A percentile compares a stretch with the other conserved stretches of the same genome.
Conservation (phyloP, 352 stramenopile species). For the Pythium brachiatum region DNA sequence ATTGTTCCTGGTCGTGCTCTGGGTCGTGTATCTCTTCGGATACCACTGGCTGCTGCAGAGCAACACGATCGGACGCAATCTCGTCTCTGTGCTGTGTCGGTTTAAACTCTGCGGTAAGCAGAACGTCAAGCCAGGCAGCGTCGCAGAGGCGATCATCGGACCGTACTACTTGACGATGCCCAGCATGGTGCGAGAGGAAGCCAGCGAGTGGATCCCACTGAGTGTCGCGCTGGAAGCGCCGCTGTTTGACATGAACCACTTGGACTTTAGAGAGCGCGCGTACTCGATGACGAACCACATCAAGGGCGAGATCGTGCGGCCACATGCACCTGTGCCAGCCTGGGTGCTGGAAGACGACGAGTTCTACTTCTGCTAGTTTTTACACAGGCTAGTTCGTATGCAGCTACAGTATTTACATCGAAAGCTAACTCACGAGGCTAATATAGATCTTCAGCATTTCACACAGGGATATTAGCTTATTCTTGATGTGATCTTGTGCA, state of each 20-base stretch:
- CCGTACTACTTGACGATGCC: constrained; percentile 15
- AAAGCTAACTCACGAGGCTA: too few species aligned
- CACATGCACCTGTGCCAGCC: neutral
- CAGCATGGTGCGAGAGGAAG: neutral
- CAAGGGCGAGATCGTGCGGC: neutral
- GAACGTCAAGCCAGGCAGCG: constrained; percentile 5
- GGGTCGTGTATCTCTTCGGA: constrained; percentile 12
- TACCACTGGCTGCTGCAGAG: constrained; percentile 12
- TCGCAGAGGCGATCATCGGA: constrained; percentile 11
- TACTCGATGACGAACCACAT: constrained; percentile 12
- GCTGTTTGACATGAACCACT: neutral
- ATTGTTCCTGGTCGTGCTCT: constrained; percentile 16
- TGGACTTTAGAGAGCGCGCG: constrained; percentile 3
- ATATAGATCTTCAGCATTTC: too few species aligned
- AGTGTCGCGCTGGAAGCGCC: constrained; percentile 9
- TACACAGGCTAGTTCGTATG: too few species aligned
- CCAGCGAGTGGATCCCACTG: constrained; percentile 19
- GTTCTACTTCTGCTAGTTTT: constrained; percentile 18
- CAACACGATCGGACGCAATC: neutral
- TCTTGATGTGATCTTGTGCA: too few species aligned
- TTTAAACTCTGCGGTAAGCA: constrained; percentile 10
- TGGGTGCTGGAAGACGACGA: constrained; percentile 19
- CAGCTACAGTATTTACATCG: too few species aligned
- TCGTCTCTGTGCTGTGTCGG: constrained; percentile 5
- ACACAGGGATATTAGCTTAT: too few species aligned